These are phyloP conservation scores for Eucalyptus caleyi DNA, from an alignment of 345 rosid species.

Conservation along the genomic window DNA sequence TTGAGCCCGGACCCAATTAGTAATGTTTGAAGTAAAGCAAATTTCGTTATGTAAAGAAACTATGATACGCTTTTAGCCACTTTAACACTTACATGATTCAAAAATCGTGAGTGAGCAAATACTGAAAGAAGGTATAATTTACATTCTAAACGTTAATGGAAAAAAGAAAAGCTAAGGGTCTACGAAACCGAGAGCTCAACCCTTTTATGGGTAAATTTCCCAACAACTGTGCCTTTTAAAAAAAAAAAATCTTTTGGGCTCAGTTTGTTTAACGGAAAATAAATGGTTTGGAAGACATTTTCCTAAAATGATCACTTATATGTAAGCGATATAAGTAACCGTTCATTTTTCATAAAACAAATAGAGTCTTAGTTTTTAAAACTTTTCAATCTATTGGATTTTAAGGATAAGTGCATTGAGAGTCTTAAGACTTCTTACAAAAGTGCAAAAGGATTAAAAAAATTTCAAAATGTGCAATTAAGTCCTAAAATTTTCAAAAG, in stretches of 20 bases:
- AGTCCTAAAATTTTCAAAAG: rapidly evolving
- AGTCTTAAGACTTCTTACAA: too few relatives aligned
- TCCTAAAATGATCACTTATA: too few relatives aligned
- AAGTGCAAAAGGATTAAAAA: too few relatives aligned
- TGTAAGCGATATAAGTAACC: too few relatives aligned
- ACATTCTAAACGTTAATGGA: not conserved
- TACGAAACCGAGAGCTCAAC: not conserved
- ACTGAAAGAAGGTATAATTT: not conserved
- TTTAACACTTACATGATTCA: not conserved
- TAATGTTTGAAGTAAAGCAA: not conserved
- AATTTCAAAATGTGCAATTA: too few relatives aligned
- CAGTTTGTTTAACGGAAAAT: too few relatives aligned
- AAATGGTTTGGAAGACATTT: too few relatives aligned
- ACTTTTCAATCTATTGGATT: not conserved
- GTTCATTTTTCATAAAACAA: too few relatives aligned
- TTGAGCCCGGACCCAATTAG: not conserved
- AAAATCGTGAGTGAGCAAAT: not conserved
- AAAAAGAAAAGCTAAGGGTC: not conserved
- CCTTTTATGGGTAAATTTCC: not conserved
- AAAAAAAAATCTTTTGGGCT: too few relatives aligned
- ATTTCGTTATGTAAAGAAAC: not conserved
- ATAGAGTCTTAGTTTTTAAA: too few relatives aligned
- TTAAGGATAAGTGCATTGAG: too few relatives aligned
- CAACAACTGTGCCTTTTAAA: not conserved
- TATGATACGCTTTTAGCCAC: not conserved